Percentiles rank a stretch among this genome's conserved stretches.
Evolutionary conservation across 2,329 filamentous ascomycete genomes (phyloP).

Genomic region (Claviceps sp.): DNA sequence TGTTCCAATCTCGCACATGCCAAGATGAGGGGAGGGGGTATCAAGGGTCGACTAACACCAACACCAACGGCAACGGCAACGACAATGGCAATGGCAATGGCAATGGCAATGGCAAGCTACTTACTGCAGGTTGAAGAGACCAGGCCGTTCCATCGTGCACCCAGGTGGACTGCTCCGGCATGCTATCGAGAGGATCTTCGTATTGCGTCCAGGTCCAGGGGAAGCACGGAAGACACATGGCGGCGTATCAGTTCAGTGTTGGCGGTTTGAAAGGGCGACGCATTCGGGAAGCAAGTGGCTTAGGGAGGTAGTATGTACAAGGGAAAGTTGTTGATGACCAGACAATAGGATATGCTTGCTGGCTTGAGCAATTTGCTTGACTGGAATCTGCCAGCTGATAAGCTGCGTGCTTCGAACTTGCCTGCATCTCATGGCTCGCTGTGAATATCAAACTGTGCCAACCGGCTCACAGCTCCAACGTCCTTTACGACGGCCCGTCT

Average conservation of each 20-base stretch:
- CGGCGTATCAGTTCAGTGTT: background rate
- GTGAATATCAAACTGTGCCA: background rate
- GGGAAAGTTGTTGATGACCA: background rate
- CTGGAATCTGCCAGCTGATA: background rate
- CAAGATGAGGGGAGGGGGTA: too few species aligned
- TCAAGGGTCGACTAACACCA: too few species aligned
- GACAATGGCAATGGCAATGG: too few species aligned
- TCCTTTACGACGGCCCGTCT: background rate
- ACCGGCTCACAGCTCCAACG: background rate
- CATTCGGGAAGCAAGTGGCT: background rate
- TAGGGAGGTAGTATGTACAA: background rate
- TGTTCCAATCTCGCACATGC: too few species aligned
- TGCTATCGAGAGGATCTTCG: constrained; percentile 23
- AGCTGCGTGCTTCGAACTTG: background rate
- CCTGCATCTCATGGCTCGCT: background rate
- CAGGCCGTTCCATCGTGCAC: constrained; percentile 21
- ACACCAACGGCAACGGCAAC: too few species aligned
- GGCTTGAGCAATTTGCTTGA: background rate
- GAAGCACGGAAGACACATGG: constrained; percentile 44
- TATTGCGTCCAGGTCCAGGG: constrained; percentile 36
- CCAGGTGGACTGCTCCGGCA: constrained; percentile 30
- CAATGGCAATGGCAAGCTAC: constrained; percentile 9
- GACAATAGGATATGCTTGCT: background rate
- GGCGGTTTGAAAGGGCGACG: too few species aligned
- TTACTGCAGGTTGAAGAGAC: constrained; percentile 26